Conservation (phyloP, 2,329 filamentous ascomycete species). For the Sporothrix curviconia region DNA sequence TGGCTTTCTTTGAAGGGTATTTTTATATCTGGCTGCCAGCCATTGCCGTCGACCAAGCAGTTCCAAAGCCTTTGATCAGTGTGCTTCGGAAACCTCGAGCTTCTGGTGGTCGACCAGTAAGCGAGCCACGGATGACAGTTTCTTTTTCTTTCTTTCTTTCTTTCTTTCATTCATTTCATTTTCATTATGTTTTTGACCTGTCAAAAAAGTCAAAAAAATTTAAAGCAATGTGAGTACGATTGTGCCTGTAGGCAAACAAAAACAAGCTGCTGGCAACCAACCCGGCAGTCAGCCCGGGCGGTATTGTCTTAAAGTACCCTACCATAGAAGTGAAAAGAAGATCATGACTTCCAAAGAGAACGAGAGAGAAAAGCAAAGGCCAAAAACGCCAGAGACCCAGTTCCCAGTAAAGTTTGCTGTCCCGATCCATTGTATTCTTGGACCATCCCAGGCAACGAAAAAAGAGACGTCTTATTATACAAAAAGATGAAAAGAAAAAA, state of each 20-base stretch:
- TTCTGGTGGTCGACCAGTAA: neutral
- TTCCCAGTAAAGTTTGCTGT: neutral
- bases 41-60: neutral
- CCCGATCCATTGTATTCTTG: neutral
- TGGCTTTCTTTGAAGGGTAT: neutral
- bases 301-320: too few species aligned
- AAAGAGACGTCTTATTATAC: neutral
- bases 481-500: neutral
- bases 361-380: neutral
- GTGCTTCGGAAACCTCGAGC: neutral
- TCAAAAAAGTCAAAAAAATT: too few species aligned
- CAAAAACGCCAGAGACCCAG: neutral
- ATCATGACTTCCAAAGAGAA: neutral
- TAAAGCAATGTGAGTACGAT: too few species aligned
- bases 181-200: too few species aligned
- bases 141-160: too few species aligned
- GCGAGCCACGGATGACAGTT: too few species aligned
- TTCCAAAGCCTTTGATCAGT: neutral
- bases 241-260: too few species aligned
- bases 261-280: too few species aligned
- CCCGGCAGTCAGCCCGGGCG: too few species aligned
- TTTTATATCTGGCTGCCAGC: neutral
- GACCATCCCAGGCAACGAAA: neutral
- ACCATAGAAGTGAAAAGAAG: neutral
- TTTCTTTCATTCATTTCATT: too few species aligned